Evolutionary conservation across 148 eudicot genomes (phyloP).

Genomic region (Fagopyrum homotropicum): DNA sequence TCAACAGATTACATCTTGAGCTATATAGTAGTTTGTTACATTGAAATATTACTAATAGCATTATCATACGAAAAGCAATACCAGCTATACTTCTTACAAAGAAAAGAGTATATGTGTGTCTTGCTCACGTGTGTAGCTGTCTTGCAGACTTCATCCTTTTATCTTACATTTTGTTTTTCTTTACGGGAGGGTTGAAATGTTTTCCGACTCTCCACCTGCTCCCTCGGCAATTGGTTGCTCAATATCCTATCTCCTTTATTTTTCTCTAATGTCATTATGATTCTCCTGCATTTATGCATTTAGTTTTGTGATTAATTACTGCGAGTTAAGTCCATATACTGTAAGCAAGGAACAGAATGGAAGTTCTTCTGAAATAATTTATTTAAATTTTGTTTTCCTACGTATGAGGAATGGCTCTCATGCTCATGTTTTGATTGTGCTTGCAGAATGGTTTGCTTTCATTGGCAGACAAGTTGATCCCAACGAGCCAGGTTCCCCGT

Average conservation of each 20-base stretch:
- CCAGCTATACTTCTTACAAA: not conserved
- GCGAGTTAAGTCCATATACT: not conserved
- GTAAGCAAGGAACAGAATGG: not conserved
- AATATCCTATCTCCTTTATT: not conserved
- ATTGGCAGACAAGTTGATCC: slow-evolving; percentile 63
- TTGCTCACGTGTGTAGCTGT: not conserved
- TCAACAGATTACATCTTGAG: not conserved
- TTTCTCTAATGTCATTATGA: not conserved
- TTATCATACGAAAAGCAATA: not conserved
- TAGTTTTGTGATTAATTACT: not conserved
- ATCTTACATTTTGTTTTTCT: not conserved
- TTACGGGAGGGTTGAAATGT: not conserved
- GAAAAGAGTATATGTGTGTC: not conserved
- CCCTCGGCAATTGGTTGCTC: not conserved
- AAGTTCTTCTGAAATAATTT: not conserved
- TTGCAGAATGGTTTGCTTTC: slow-evolving; percentile 83
- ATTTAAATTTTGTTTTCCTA: not conserved
- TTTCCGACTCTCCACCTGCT: not conserved
- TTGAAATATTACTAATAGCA: too few species aligned
- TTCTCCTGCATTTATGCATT: not conserved
- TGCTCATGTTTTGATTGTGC: not conserved
- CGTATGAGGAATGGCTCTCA: not conserved
- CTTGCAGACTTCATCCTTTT: not conserved
- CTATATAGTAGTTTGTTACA: too few species aligned
- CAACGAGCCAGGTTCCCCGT: slow-evolving; percentile 85